Conservation (phyloP, 148 eudicot species). For the Fagopyrum tataricum region DNA sequence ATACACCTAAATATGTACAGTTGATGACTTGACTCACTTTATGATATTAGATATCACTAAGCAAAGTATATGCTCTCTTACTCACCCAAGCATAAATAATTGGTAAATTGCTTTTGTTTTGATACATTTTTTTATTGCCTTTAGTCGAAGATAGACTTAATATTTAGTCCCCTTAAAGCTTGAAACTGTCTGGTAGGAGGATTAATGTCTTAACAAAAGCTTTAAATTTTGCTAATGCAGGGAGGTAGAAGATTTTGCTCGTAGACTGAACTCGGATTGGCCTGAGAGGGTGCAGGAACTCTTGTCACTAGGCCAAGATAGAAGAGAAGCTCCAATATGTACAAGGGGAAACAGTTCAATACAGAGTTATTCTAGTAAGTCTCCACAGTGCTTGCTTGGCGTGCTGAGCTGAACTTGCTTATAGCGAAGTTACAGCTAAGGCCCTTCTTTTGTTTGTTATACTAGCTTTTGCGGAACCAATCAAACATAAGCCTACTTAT, state of each 20-base stretch:
- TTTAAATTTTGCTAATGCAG: constrained; percentile 23
- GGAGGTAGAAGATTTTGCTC: constrained; percentile 88
- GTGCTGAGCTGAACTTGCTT: neutral
- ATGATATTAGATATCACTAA: neutral
- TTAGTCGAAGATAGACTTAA: neutral
- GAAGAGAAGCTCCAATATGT: constrained; percentile 34
- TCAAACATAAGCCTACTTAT: neutral
- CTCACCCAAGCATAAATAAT: no score
- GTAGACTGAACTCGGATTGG: constrained; percentile 78
- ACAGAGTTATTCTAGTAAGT: constrained; percentile 37
- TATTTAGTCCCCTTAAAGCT: neutral
- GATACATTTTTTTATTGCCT: neutral
- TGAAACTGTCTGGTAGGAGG: neutral
- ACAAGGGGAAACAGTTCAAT: constrained; percentile 37
- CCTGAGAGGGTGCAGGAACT: constrained; percentile 74
- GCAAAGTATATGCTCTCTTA: neutral
- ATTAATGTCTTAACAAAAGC: neutral
- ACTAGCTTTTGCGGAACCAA: neutral
- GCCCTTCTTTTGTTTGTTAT: neutral
- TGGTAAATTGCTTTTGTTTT: neutral
- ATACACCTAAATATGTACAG: neutral
- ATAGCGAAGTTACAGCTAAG: neutral
- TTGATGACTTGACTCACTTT: neutral
- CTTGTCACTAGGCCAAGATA: constrained; percentile 43
- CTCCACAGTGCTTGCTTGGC: neutral